Evolutionary conservation across 768 basidiomycete species (phyloP), one percentile per base, ranked within the genome.

Genomic region (Trametes cubensis): DNA sequence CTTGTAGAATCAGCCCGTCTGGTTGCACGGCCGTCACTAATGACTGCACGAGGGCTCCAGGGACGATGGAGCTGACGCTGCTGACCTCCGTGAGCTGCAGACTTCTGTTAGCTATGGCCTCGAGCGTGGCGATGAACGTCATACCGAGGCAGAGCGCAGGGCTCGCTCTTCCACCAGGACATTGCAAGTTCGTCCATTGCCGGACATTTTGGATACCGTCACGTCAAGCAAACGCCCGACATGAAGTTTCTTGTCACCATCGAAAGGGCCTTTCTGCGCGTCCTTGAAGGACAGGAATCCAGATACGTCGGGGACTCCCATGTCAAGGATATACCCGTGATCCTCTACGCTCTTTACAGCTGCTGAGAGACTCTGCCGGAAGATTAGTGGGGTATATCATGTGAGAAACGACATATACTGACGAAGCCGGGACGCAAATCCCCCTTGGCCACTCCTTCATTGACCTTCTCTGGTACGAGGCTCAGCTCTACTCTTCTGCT

Each of bases 251-350:
- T 65, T 62, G 1, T 66, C 66, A 38, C 70, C 72, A 6, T 69
- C 70, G n/a, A 73, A 67, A 5, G 63, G 61, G 17, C 70, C 73
- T 59, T 81, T 80, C 64, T 80, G 76, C 0, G 82, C 80, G 47
- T 93, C 89, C 69, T 87, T 86, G 78, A 91, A 92, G 2, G 88
- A 81, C 49, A 98, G 72, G 75, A 98, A 99, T 44, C 92, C 92
- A 61, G 92, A 85, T 38, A 92, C 74, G n/a, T 83, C 87, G 11
- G 85, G 73, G 18, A 97, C 70, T 2, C 95, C 96, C 41, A 97
- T 77, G 66, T 95, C 92, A 8, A 99, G 80, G 58, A 89, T 84
- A 76, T 96, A 98, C 1, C 97, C 95, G 72, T 97, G 93, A 70
- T 98, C 97, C 76, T 99, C 97, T 18, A 91, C 78, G 68, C 89